A percentile compares a stretch with the other conserved stretches of the same genome.
Evolutionary conservation across 305 asterid species (phyloP).

Genomic region (Rubia occidens): DNA sequence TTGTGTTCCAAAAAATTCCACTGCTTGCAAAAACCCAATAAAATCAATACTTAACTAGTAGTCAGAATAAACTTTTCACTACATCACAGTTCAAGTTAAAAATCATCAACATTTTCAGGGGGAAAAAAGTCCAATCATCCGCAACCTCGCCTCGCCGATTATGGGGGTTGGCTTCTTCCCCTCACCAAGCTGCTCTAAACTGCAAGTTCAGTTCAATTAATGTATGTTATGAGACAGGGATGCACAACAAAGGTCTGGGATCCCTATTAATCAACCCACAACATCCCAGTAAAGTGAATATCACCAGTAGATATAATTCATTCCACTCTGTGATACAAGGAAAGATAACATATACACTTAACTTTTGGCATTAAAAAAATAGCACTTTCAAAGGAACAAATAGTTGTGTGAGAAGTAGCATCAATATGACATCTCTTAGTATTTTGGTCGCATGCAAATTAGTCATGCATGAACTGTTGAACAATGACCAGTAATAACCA

Average conservation of each 20-base stretch:
- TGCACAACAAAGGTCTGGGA: conserved; percentile 25
- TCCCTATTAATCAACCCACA: conserved; percentile 12
- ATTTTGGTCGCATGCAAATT: not conserved
- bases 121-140: no score
- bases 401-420: not conserved
- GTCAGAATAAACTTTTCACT: no score
- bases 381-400: not conserved
- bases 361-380: not conserved
- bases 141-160: no score
- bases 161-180: no score
- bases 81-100: no score
- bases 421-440: not conserved
- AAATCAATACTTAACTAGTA: no score
- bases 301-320: not conserved
- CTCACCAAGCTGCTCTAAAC: no score
- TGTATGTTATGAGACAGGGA: no score
- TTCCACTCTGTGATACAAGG: not conserved
- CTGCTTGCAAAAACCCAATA: no score
- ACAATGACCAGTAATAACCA: not conserved
- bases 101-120: no score
- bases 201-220: no score
- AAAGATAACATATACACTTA: not conserved
- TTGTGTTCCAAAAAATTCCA: no score
- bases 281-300: not conserved
- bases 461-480: not conserved